Evolutionary conservation across 2,329 filamentous ascomycete species (phyloP), one percentile per base, ranked within the genome.

Genomic region (Albifimbria verrucaria): DNA sequence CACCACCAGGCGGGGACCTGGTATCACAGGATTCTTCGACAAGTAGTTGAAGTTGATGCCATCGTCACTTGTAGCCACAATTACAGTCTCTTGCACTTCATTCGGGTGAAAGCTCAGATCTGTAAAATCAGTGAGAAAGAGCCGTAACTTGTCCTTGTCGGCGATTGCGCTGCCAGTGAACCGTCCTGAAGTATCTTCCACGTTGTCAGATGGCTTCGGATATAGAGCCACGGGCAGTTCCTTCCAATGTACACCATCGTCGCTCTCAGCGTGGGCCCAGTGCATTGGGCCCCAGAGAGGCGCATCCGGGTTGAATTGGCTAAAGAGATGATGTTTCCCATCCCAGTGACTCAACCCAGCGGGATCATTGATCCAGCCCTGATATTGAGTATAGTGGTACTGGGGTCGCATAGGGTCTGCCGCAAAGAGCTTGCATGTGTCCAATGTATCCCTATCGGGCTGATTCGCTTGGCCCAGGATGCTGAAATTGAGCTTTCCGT

Each of bases 361-460:
- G 4, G 62, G 62, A 47, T 65, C 62, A 52, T 65, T 65, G 57
- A 65, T 65, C 62, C 62, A 65, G 23, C 62, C 62, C 39, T 63
- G 60, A 39, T 61, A 64, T 17, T 55, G 59, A 7, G 62, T 63
- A 54, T 64, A 65, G 54, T 65, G 62, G 42, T 55, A 65, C 43
- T 64, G 62, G 7, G 62, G 57, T 26, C 56, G 59, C 15, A 62
- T 51, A 9, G 65, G 59, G 48, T 68, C 65, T 5, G 47, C 24
- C 23, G 59, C 64, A 44, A 61, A 65, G 9, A 62, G 55, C 9
- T 55, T 50, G 48, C 62, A 61, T n/a, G 55, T 51, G 1, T 51
- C 42, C 11, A 44, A 48, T 44, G 52, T 55, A 26, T 50, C 57
- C 41, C 51, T 28, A 3, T 42, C 23, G n/a, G 59, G 57, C 49